Evolutionary conservation across 106 monocot species (phyloP).

Genomic region (Platanthera zijinensis): DNA sequence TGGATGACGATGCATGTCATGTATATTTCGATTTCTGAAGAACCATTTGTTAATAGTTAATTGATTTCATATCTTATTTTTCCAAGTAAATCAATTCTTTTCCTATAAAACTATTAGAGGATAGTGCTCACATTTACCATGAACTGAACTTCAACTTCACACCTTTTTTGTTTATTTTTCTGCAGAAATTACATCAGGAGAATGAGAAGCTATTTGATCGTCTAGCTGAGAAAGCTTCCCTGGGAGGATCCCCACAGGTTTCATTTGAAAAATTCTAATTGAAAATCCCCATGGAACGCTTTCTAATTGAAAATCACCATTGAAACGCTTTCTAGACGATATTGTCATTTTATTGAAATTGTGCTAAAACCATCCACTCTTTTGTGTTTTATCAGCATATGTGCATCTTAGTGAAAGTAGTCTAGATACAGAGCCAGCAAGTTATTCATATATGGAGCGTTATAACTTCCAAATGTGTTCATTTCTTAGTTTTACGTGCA

Average conservation of each 20-base stretch:
- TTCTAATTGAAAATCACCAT: not conserved
- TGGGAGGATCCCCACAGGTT: slow-evolving; percentile 59
- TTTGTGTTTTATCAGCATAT: not conserved
- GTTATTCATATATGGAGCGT: not conserved
- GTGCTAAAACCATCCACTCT: not conserved
- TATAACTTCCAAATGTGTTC: not conserved
- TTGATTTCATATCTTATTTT: not conserved
- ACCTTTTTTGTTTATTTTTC: slow-evolving; percentile 2
- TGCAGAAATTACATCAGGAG: slow-evolving; percentile 93
- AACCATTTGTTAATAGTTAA: not conserved
- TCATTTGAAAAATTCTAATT: not conserved
- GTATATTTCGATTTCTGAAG: not conserved
- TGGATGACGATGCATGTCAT: not conserved
- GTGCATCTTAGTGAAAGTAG: not conserved
- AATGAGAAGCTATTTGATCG: slow-evolving; percentile 96
- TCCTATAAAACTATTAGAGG: too few species aligned
- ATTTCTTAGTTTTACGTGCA: not conserved
- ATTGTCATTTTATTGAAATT: not conserved
- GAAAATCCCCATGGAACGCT: not conserved
- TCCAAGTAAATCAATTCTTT: too few species aligned
- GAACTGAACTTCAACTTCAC: not conserved
- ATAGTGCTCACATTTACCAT: too few species aligned
- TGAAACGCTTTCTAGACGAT: not conserved
- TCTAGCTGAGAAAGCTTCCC: slow-evolving; percentile 75
- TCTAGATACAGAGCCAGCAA: not conserved